Evolutionary conservation across 768 basidiomycete species (phyloP), one percentile per base, ranked within the genome.

Genomic region (Galerina sulciceps): DNA sequence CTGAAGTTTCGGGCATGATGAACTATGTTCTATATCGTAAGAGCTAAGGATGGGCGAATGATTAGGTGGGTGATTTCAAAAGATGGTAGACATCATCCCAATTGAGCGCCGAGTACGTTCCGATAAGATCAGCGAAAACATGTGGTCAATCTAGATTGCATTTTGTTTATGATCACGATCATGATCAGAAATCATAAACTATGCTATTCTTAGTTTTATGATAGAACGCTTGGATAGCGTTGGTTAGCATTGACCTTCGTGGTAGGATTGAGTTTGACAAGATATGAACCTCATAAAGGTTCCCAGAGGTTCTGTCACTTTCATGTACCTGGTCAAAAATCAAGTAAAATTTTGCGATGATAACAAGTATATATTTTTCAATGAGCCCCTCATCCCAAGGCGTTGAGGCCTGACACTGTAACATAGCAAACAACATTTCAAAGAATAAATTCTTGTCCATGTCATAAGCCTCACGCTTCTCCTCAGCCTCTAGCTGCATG

Each of bases 321-420:
- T 49, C 26, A n/a, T n/a, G n/a, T n/a, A 38, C 43, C 36, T 31
- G 23, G 40, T 31, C 18, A 55, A 41, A 44, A 58, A 36, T 38
- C 18, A 61, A 49, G 52, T 22, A 43, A n/a, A 26, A 31, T 31
- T 31, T 31, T 31, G 26, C 26, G 8, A 31, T 31, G 26, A 31
- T 31, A 31, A 31, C 26, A 31, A 31, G 26, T 31, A 31, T 31
- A 31, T 8, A 31, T 31, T 31, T n/a, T 31, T 31, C 26, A 31
- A 31, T 31, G 4, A 31, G 26, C 8, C 26, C 26, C 26, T 31
- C 26, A 8, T 31, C 26, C 26, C 26, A 31, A 66, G 65, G 68
- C 83, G 83, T 86, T 85, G 84, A 85, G 83, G 84, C 84, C 83
- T 71, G 4, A 67, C 42, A 55, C 57, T 42, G 20, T 51, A 53